These are phyloP conservation scores for Acanthamoeba lugdunensis DNA, from an alignment of 208 protist species.

Conservation along the genomic window DNA sequence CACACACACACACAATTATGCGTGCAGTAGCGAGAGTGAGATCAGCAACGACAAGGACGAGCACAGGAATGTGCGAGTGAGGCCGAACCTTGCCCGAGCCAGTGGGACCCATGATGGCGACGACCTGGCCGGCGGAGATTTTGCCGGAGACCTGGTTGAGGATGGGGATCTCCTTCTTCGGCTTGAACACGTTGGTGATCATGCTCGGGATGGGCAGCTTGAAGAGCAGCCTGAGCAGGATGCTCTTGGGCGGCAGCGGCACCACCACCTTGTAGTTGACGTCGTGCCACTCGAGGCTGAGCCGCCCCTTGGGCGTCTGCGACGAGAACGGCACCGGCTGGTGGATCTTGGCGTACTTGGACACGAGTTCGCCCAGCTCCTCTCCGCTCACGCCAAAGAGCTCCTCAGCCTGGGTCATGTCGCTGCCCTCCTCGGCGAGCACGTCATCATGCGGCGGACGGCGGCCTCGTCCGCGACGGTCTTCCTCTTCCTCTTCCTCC, in stretches of 20 bases:
- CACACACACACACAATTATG: not conserved
- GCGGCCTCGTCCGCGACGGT: too few relatives aligned
- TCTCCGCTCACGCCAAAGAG: slow-evolving; percentile 12
- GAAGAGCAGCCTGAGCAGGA: slow-evolving; percentile 5
- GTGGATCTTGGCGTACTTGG: slow-evolving; percentile 65
- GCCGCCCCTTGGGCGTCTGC: not conserved
- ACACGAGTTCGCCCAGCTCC: slow-evolving; percentile 15
- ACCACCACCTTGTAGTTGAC: slow-evolving; percentile 67
- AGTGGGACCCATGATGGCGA: slow-evolving; percentile 80
- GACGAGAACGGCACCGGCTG: slow-evolving; percentile 49
- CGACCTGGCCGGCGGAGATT: slow-evolving; percentile 42
- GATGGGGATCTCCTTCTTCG: slow-evolving; percentile 62
- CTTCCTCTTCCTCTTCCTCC: too few relatives aligned
- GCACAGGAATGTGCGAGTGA: not conserved
- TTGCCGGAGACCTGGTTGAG: slow-evolving; percentile 69
- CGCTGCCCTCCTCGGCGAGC: too few relatives aligned
- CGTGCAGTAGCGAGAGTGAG: not conserved
- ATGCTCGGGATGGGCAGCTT: slow-evolving; percentile 62
- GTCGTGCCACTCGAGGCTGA: slow-evolving; percentile 70
- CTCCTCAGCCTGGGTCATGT: not conserved
- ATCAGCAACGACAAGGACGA: not conserved
- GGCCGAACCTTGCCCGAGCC: slow-evolving; percentile 50
- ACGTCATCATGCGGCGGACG: too few relatives aligned
- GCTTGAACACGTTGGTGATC: not conserved
- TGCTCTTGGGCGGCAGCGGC: slow-evolving; percentile 53